Base-by-base conservation (phyloP, 306 rosid genomes). In the Prunus salicina region DNA sequence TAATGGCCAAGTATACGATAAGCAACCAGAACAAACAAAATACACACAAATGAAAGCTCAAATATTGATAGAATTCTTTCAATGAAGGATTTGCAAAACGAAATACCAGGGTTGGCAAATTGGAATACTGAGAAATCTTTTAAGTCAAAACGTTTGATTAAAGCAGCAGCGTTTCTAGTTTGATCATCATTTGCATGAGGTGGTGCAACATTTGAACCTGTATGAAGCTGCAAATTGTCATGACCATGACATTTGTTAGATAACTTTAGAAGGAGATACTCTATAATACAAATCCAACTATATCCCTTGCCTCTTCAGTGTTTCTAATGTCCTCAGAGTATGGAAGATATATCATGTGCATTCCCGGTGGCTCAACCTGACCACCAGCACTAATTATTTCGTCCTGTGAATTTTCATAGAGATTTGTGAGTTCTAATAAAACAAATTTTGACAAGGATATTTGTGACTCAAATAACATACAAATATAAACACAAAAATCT, bases 321-420 rank as follows among this genome's bases (percentile, higher is more conserved):
- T 76, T 88, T 83, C 98, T 84, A 79, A 94, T 92, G 83, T 94
- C 98, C 80, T 92, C 98, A 68, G 90, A 85, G 82, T 89, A 94
- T 64, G 98, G 97, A 76, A 94, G 96, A 90, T 87, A 88, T 74
- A 94, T 78, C 96, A 94, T 89, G 80, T 90, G 90, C 97, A 94
- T 88, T 86, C 98, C 98, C 12, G 98, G 98, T 0, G 98, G 98
- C 83, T 90, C 97, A 71, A 94, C 78, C 89, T 94, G 97, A 85
- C 91, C 84, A 71, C 92, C 94, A 62, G 86, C 84, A 67, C 79
- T 82, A 75, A 82, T 67, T 61, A 94, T 82, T 84, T 94, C 98
- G 0, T 94, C 96, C 98, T 94, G 86, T 52, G 53, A 53, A 57
- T 70, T 75, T 27, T 52, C 20, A 63, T 49, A 64, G 19, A 75